These are phyloP conservation scores for Citrus sp. DNA, from an alignment of 345 rosid genomes.

Conservation along the genomic window DNA sequence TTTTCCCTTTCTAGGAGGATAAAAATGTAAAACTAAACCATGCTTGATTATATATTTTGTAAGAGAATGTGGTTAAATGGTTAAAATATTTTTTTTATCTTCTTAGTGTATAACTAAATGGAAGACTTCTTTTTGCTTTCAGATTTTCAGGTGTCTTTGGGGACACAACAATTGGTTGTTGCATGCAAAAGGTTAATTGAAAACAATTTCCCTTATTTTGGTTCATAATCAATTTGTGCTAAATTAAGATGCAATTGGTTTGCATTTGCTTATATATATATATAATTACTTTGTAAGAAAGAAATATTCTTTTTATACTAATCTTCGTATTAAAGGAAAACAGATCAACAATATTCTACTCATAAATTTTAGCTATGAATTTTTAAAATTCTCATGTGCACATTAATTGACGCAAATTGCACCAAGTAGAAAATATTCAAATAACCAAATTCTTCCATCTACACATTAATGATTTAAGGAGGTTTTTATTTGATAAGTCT, in stretches of 20 bases:
- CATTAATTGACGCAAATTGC: background rate
- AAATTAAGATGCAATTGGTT: background rate
- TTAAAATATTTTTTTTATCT: too few relatives aligned
- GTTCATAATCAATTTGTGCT: too few relatives aligned
- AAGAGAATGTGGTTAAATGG: background rate
- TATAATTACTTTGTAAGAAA: background rate
- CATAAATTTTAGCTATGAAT: background rate
- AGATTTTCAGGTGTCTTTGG: background rate
- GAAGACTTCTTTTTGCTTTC: background rate
- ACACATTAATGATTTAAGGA: too few relatives aligned
- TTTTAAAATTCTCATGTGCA: background rate
- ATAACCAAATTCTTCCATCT: too few relatives aligned
- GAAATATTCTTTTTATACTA: background rate
- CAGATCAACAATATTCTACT: background rate
- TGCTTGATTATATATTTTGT: background rate
- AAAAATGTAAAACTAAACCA: background rate
- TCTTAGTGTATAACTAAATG: too few relatives aligned
- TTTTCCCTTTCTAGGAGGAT: background rate
- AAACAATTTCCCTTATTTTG: background rate
- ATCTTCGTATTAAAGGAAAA: background rate
- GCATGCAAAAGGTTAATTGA: too few relatives aligned
- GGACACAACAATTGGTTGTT: background rate
- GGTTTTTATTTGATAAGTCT: too few relatives aligned
- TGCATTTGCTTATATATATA: background rate
- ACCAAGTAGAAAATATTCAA: too few relatives aligned